Evolutionary conservation across 2,329 filamentous ascomycete genomes (phyloP), one percentile per base, ranked within the genome.

Genomic region (Chalara sp.): DNA sequence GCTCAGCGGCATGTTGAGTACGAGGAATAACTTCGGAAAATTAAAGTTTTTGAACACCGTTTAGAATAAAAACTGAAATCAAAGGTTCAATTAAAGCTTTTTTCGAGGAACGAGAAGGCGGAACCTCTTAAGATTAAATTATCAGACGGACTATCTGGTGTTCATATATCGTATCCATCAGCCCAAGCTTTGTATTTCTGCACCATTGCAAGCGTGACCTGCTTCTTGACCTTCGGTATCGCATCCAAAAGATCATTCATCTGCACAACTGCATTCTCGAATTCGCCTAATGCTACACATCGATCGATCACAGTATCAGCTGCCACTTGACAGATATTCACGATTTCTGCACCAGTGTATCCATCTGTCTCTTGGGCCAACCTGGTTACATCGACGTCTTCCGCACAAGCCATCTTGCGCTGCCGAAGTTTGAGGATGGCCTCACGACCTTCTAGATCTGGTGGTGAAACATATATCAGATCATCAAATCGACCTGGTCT

Each of bases 401-500:
- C 63, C 32, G 73, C 70, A 39, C 89, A 71, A 28, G 78, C 72
- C 47, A 86, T 76, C 50, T 78, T 80, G 31, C 73, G 72, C 1
- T 83, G 78, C 63, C 86, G 82, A 48, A 89, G 83, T 12, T 72
- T 68, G 50, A 96, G 77, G 49, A 97, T 92, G 56, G 89, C 86
- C 62, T 78, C 80, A 6, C 92, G 78, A 0, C 89, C 89, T 6
- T 79, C 72, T 44, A 76, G 70, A 62, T 89, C 84, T 0, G 92
- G 92, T 4, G 89, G 86, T 0, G 88, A 87, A 42, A 96, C 88
- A 66, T 95, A 96, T 44, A 96, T 79, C 33, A 90, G 76, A 58
- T 86, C 80, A 62, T 95, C 89, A 66, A 97, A 88, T 31, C 92
- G 80, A 1, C 92, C 92, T 0, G 89, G 87, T 1, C 92, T 81